Conservation (phyloP, 768 basidiomycete genomes). For the Crucibulum laeve region DNA sequence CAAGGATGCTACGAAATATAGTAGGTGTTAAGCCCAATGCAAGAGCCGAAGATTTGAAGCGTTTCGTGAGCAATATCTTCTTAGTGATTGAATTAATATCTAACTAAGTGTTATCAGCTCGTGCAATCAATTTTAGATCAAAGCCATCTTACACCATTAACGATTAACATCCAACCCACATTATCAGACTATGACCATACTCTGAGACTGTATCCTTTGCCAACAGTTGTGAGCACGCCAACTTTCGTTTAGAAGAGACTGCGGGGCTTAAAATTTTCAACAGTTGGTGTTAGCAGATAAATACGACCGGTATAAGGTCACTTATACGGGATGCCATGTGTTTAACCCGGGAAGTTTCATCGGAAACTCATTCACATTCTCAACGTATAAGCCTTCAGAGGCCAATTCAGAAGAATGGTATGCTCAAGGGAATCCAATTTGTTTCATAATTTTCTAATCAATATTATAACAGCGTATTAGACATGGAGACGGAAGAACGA, state of each 20-base stretch:
- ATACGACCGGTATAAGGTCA: slow-evolving; percentile 93
- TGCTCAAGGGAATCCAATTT: slow-evolving; percentile 9
- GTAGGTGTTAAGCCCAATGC: slow-evolving; percentile 84
- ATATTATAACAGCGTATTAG: slow-evolving; percentile 37
- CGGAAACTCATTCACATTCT: slow-evolving; percentile 79
- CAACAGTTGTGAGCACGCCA: slow-evolving; percentile 69
- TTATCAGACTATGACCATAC: slow-evolving; percentile 90
- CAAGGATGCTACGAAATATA: slow-evolving; percentile 87
- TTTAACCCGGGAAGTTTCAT: slow-evolving; percentile 97
- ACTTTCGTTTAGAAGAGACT: slow-evolving; percentile 2
- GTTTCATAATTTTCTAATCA: no score
- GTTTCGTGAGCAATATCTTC: slow-evolving; percentile 59
- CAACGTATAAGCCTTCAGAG: slow-evolving; percentile 85
- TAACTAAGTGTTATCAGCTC: slow-evolving; percentile 44
- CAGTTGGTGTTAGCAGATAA: slow-evolving; percentile 93
- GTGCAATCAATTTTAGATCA: slow-evolving; percentile 98
- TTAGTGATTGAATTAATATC: background rate
- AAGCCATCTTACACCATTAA: slow-evolving; percentile 87
- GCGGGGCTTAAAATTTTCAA: background rate
- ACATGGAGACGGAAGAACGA: no score
- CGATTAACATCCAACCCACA: slow-evolving; percentile 80
- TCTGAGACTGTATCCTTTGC: slow-evolving; percentile 89
- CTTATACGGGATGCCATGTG: slow-evolving; percentile 97
- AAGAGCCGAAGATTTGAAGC: slow-evolving; percentile 75
- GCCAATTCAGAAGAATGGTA: slow-evolving; percentile 85